phyloP scores from a whole-genome alignment of 306 rosid genomes.

The Dryas alaskensis region DNA sequence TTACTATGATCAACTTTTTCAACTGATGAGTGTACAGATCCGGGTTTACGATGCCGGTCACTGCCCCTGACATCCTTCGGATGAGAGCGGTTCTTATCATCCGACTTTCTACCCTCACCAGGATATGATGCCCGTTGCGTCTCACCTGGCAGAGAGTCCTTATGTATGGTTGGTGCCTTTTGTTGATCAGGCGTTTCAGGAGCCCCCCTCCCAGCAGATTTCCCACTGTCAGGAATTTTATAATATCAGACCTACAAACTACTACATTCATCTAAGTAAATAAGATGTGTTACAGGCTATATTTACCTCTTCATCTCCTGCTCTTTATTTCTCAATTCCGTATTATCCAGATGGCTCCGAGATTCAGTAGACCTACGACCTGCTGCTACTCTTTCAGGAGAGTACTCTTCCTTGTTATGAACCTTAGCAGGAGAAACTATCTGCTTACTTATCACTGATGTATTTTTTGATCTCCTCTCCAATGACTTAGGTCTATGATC shows the following conservation, averaged over 20 bases:
- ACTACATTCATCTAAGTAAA: constrained; percentile 11
- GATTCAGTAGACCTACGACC: constrained; percentile 32
- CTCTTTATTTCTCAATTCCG: constrained; percentile 41
- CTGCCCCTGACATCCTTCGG: constrained; percentile 38
- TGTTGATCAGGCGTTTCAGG: constrained; percentile 38
- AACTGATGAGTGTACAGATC: constrained; percentile 30
- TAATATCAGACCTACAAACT: constrained; percentile 30
- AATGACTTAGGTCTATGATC: constrained; percentile 42
- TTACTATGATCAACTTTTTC: constrained; percentile 42
- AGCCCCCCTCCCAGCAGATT: constrained; percentile 30
- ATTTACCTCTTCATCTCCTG: constrained; percentile 46
- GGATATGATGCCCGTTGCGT: constrained; percentile 40
- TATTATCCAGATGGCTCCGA: constrained; percentile 28
- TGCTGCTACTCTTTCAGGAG: constrained; percentile 44
- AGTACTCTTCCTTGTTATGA: constrained; percentile 32
- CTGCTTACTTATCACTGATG: constrained; percentile 39
- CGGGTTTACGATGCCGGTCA: constrained; percentile 36
- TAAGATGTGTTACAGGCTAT: constrained; percentile 20
- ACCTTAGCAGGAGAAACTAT: constrained; percentile 45
- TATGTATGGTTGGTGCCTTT: constrained; percentile 39
- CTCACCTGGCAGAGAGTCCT: constrained; percentile 42
- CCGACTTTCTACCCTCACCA: constrained; percentile 42
- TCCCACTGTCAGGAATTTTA: constrained; percentile 48
- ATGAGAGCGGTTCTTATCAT: constrained; percentile 43
- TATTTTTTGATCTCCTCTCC: constrained; percentile 37